Conservation (phyloP, 345 rosid genomes). For the Turritis glabra region DNA sequence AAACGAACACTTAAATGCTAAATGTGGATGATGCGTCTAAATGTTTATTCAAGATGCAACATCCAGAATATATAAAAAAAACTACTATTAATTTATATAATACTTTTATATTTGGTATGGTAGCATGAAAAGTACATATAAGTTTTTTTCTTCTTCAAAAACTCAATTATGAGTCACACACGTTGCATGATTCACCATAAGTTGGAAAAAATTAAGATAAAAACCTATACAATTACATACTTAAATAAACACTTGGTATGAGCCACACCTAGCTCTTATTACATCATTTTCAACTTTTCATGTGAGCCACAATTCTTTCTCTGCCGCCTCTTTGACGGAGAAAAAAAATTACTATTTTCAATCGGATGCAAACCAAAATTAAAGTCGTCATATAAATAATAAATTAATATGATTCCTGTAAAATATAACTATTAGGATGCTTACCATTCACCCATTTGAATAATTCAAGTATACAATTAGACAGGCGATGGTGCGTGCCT, state of each 20-base stretch:
- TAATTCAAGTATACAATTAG: background rate
- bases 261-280: background rate
- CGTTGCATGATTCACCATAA: background rate
- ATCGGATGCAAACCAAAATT: background rate
- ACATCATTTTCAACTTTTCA: background rate
- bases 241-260: constrained; percentile 15
- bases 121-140: background rate
- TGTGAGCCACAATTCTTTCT: constrained; percentile 21
- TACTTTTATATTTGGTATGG: background rate
- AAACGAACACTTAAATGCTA: too few species aligned
- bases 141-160: background rate
- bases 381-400: background rate
- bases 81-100: too few species aligned
- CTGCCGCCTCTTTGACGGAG: constrained; percentile 14
- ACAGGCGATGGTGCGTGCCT: background rate
- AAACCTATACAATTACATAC: background rate
- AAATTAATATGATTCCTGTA: background rate
- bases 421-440: background rate
- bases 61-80: background rate
- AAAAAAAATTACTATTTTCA: background rate
- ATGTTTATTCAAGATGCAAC: background rate
- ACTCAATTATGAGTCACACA: background rate
- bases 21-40: background rate
- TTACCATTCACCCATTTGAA: constrained; percentile 8
- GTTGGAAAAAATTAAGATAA: background rate